Evolutionary conservation across 345 rosid species (phyloP).

Genomic region (Kandelia obovata): DNA sequence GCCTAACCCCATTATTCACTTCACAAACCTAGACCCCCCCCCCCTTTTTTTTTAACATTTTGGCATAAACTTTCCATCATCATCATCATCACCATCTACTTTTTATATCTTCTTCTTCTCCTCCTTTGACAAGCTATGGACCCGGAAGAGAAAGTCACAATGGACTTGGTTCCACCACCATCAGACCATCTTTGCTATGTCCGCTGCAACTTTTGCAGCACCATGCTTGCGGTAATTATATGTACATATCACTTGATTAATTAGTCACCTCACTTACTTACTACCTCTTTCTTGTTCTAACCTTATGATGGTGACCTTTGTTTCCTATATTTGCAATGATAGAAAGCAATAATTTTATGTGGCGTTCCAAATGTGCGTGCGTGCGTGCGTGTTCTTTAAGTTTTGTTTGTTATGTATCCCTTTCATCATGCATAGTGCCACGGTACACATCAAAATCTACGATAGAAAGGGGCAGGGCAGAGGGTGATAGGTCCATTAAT

Average conservation of each 20-base stretch:
- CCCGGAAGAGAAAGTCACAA: slow-evolving; percentile 61
- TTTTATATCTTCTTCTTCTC: slow-evolving; percentile 4
- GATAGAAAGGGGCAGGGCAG: no score
- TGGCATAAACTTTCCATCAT: neutral
- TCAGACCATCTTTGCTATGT: slow-evolving; percentile 91
- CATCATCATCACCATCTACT: neutral
- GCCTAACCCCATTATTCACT: neutral
- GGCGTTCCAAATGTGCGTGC: neutral
- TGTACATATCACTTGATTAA: neutral
- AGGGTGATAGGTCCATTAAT: no score
- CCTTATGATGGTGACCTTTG: neutral
- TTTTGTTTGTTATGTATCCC: no score
- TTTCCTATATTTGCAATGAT: neutral
- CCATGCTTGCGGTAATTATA: slow-evolving; percentile 84
- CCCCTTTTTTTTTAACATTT: neutral
- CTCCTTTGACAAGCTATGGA: slow-evolving; percentile 35
- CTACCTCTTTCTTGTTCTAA: neutral
- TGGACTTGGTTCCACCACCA: slow-evolving; percentile 56
- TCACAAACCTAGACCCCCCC: slow-evolving; percentile 3
- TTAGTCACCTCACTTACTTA: neutral
- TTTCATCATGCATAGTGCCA: no score
- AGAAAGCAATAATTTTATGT: neutral
- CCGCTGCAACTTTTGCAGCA: slow-evolving; percentile 97
- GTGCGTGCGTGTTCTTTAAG: no score
- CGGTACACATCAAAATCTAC: no score